Evolutionary conservation across 345 rosid species (phyloP).

Genomic region (Heritiera fomes): DNA sequence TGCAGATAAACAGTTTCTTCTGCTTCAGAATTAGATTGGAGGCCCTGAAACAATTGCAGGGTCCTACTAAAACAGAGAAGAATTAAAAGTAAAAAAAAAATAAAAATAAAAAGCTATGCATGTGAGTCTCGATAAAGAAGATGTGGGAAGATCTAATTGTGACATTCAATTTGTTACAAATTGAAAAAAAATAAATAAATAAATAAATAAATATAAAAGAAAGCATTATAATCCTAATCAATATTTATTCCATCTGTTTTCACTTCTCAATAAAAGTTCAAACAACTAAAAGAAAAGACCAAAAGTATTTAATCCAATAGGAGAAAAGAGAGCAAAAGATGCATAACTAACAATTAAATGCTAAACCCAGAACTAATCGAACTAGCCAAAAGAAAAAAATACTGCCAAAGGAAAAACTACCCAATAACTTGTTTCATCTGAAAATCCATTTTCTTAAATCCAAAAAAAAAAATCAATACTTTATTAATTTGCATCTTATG

Average conservation of each 20-base stretch:
- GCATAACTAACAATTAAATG: constrained; percentile 1
- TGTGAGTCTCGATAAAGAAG: not conserved
- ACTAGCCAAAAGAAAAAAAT: not conserved
- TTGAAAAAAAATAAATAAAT: not conserved
- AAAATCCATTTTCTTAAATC: not conserved
- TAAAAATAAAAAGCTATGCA: not conserved
- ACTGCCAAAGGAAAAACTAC: not conserved
- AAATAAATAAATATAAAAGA: not conserved
- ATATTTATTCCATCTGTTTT: constrained; percentile 3
- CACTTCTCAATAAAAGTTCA: not conserved
- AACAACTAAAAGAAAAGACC: not conserved
- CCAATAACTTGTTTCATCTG: not conserved
- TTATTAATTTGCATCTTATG: not conserved
- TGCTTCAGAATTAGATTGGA: not conserved
- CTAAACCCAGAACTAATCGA: not conserved
- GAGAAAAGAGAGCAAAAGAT: not conserved
- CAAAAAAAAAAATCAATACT: not conserved
- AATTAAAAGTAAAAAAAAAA: not conserved
- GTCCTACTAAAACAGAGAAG: constrained; percentile 4
- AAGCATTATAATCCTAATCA: not conserved
- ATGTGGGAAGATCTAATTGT: not conserved
- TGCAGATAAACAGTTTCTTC: constrained; percentile 3
- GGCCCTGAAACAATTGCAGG: not conserved
- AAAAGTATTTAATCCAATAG: not conserved
- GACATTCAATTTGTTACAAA: not conserved